Percentiles rank a stretch among this genome's conserved stretches.
These are phyloP conservation scores for Gentiana macrophylla DNA, from an alignment of 257 asterid genomes.

Conservation along the genomic window DNA sequence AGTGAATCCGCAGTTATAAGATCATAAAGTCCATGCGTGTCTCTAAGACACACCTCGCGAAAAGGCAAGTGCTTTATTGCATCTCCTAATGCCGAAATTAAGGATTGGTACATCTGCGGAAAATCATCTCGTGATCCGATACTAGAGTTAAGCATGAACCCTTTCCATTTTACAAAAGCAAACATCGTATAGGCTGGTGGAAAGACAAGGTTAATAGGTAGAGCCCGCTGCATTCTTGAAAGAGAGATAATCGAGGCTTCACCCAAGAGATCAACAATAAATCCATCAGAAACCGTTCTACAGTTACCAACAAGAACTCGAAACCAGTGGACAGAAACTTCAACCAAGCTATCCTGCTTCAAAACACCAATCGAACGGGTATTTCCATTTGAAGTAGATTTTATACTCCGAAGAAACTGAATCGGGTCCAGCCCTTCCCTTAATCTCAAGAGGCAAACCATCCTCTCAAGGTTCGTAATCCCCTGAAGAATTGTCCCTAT, in stretches of 20 bases:
- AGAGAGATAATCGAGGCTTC: slow-evolving; percentile 79
- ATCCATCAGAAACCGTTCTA: slow-evolving; percentile 84
- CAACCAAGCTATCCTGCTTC: slow-evolving; percentile 68
- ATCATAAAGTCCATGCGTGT: slow-evolving; percentile 67
- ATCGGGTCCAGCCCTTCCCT: slow-evolving; percentile 85
- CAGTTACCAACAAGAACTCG: slow-evolving; percentile 97
- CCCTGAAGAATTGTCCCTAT: slow-evolving; percentile 89
- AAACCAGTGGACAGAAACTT: slow-evolving; percentile 91
- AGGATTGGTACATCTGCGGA: slow-evolving; percentile 53
- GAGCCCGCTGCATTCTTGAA: slow-evolving; percentile 74
- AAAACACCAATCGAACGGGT: slow-evolving; percentile 53
- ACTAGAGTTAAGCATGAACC: slow-evolving; percentile 41
- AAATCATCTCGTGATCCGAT: slow-evolving; percentile 70
- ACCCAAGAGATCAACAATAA: slow-evolving; percentile 77
- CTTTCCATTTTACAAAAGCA: slow-evolving; percentile 80
- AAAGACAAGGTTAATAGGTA: slow-evolving; percentile 61
- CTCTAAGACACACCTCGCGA: slow-evolving; percentile 84
- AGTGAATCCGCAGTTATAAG: slow-evolving; percentile 61
- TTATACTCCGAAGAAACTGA: slow-evolving; percentile 68
- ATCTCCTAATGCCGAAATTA: slow-evolving; percentile 50
- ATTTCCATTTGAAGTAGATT: slow-evolving; percentile 74
- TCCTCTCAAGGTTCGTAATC: slow-evolving; percentile 81
- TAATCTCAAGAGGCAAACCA: slow-evolving; percentile 74
- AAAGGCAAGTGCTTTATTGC: slow-evolving; percentile 84
- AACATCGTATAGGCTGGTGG: slow-evolving; percentile 86